A percentile compares a stretch with the other conserved stretches of the same genome.
Evolutionary conservation across 176 grass and related monocot species (phyloP).

Genomic region (Panicum miliaceum): DNA sequence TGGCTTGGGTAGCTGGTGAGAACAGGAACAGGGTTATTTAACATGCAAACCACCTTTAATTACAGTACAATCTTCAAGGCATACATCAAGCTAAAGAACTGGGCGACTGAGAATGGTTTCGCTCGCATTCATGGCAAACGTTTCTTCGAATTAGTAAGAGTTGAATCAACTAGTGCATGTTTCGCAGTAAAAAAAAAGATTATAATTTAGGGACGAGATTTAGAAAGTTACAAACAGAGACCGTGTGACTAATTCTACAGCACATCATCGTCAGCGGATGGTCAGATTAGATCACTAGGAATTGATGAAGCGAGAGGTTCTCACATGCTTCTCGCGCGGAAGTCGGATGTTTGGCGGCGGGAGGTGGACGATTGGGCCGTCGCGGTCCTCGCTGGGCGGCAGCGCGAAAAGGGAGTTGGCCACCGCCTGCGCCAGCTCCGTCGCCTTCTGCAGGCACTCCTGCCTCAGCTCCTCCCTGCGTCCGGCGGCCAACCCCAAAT

Average conservation of each 20-base stretch:
- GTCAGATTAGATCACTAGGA: background rate
- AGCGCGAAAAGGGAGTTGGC: slow-evolving; percentile 75
- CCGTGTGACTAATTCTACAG: background rate
- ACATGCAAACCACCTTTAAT: background rate
- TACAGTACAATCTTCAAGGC: background rate
- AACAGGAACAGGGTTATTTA: background rate
- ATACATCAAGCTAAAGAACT: background rate
- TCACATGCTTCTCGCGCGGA: slow-evolving; percentile 91
- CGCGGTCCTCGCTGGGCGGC: slow-evolving; percentile 60
- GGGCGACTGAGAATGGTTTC: background rate
- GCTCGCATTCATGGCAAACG: background rate
- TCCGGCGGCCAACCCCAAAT: background rate
- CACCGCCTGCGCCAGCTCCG: slow-evolving; percentile 77
- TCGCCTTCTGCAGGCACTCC: slow-evolving; percentile 71
- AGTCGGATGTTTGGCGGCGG: slow-evolving; percentile 60
- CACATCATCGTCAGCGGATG: background rate
- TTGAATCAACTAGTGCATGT: background rate
- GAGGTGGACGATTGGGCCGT: slow-evolving; percentile 75
- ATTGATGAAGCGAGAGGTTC: background rate
- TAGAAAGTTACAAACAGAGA: background rate
- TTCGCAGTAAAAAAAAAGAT: background rate
- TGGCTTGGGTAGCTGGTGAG: slow-evolving; percentile 73
- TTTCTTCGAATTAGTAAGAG: background rate
- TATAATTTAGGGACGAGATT: background rate
- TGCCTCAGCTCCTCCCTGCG: slow-evolving; percentile 65